Evolutionary conservation across 1,284 basidiomycete species (phyloP).

Genomic region (Trametes versicolor): DNA sequence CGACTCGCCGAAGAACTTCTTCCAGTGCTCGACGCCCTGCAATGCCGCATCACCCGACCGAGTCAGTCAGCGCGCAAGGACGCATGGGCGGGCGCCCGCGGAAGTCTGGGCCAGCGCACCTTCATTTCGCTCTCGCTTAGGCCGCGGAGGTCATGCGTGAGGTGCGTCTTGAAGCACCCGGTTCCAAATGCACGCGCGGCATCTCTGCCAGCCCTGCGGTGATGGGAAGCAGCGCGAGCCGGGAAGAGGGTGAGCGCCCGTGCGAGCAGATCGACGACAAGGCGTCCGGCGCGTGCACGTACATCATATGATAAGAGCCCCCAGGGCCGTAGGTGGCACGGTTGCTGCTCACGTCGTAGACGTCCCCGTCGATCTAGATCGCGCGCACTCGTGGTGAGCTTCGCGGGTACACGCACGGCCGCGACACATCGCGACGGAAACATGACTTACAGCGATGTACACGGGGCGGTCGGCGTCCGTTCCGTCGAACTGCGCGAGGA

Average conservation of each 20-base stretch:
- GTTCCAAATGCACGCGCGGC: constrained; percentile 92
- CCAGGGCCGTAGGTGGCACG: constrained; percentile 90
- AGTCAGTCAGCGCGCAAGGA: constrained; percentile 16
- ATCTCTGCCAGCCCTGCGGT: constrained; percentile 82
- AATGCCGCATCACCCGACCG: constrained; percentile 1
- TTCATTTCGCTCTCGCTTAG: constrained; percentile 75
- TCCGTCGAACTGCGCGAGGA: constrained; percentile 83
- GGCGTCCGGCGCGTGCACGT: constrained; percentile 44
- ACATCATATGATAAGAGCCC: constrained; percentile 88
- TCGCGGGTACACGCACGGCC: constrained; percentile 33
- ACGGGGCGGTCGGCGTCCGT: constrained; percentile 73
- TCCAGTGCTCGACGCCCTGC: constrained; percentile 87
- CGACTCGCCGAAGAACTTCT: constrained; percentile 86
- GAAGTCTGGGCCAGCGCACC: constrained; percentile 53
- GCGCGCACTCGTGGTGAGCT: constrained; percentile 29
- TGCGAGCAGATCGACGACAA: constrained; percentile 20
- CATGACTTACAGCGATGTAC: constrained; percentile 80
- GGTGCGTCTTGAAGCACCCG: constrained; percentile 90
- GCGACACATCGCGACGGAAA: constrained; percentile 33
- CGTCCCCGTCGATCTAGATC: constrained; percentile 86
- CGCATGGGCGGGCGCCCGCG: constrained; percentile 7
- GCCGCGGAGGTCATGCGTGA: constrained; percentile 90
- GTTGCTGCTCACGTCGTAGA: constrained; percentile 89
- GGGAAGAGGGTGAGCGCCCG: constrained; percentile 19
- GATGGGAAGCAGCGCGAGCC: constrained; percentile 9